Conservation (phyloP, 441 rosid species). For the Corymbia citriodora region DNA sequence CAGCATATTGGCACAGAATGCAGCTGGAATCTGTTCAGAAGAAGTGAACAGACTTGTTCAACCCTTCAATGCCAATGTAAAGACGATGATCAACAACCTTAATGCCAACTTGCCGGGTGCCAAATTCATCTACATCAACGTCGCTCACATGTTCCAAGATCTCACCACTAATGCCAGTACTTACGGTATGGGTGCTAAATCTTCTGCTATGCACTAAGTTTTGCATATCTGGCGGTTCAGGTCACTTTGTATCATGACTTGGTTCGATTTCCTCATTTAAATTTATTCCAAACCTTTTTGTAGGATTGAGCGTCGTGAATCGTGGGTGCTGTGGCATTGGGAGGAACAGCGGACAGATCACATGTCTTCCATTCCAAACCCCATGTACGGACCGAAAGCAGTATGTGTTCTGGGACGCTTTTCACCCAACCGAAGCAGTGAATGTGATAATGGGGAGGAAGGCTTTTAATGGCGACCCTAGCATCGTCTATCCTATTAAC, state of each 20-base stretch:
- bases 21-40: constrained; percentile 62
- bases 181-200: constrained; percentile 39
- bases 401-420: constrained; percentile 93
- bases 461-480: constrained; percentile 57
- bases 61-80: constrained; percentile 79
- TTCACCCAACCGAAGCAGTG: constrained; percentile 91
- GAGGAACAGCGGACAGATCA: constrained; percentile 79
- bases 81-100: constrained; percentile 62
- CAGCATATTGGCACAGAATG: constrained; percentile 72
- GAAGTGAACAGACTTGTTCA: constrained; percentile 63
- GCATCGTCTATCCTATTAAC: constrained; percentile 65
- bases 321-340: constrained; percentile 94
- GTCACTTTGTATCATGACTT: not conserved
- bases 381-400: constrained; percentile 67
- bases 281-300: not conserved
- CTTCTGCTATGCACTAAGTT: not conserved
- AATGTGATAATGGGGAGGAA: constrained; percentile 65
- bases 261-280: not conserved
- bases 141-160: constrained; percentile 52
- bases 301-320: constrained; percentile 67
- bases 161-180: constrained; percentile 34
- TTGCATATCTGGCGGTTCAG: not conserved
- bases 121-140: constrained; percentile 53
- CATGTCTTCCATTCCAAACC: constrained; percentile 87
- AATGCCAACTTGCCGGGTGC: constrained; percentile 57